Percentiles rank a stretch among this genome's conserved stretches.
These are phyloP conservation scores for Scheffersomyces amazonensis DNA, from an alignment of 805 yeast genomes.

Conservation along the genomic window DNA sequence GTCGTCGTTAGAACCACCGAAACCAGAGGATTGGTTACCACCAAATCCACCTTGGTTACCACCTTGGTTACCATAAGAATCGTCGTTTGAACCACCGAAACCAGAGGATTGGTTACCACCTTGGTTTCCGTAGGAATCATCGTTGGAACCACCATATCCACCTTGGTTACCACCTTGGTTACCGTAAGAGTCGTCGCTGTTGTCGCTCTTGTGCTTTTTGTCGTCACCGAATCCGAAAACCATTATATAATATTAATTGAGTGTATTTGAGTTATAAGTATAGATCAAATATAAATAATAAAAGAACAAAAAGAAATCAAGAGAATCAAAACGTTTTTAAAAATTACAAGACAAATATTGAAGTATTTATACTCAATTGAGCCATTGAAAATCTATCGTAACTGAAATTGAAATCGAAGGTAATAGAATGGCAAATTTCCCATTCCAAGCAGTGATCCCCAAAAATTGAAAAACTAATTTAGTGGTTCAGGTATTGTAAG, in stretches of 20 bases:
- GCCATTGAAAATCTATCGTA: too few species aligned
- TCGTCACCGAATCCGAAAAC: conserved; percentile 33
- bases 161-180: conserved; percentile 7
- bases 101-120: conserved; percentile 12
- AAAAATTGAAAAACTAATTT: too few species aligned
- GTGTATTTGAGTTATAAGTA: too few species aligned
- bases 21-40: conserved; percentile 4
- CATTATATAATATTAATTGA: too few species aligned
- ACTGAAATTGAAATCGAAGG: too few species aligned
- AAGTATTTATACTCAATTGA: too few species aligned
- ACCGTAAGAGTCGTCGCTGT: conserved; percentile 6
- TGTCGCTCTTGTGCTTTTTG: conserved; percentile 17
- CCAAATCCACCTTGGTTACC: conserved; percentile 10
- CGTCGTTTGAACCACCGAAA: conserved; percentile 4
- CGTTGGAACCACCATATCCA: conserved; percentile 11
- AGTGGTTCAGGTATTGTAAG: too few species aligned
- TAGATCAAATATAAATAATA: not conserved
- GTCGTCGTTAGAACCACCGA: conserved; percentile 13
- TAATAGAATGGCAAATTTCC: too few species aligned
- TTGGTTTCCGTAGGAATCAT: conserved; percentile 22
- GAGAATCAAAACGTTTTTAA: not conserved
- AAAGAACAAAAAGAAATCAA: not conserved
- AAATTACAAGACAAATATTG: too few species aligned
- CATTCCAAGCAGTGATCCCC: too few species aligned
- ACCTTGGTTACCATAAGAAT: conserved; percentile 8